phyloP scores from a whole-genome alignment of 805 yeast genomes.

The Saccharomycopsis sp. region DNA sequence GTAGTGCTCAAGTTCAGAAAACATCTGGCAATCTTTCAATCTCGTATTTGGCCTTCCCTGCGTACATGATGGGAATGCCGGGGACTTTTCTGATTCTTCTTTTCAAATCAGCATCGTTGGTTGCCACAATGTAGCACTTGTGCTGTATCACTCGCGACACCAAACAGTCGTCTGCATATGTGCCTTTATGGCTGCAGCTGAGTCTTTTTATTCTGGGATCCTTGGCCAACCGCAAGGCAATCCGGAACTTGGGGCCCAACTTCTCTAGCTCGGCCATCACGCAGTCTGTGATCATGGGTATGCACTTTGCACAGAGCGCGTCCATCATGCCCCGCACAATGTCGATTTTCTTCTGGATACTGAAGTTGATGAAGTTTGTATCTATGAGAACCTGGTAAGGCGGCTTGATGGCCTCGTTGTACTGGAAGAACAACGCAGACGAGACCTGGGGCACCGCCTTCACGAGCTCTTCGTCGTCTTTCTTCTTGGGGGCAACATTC shows the following conservation, averaged over 20 bases:
- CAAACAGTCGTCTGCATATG: constrained; percentile 96
- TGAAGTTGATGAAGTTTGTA: constrained; percentile 94
- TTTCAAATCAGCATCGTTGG: constrained; percentile 94
- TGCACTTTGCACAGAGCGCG: constrained; percentile 85
- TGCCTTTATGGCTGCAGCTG: constrained; percentile 88
- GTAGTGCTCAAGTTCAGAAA: constrained; percentile 36
- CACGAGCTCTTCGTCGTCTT: constrained; percentile 70
- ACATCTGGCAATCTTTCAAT: constrained; percentile 94
- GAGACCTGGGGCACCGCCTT: constrained; percentile 86
- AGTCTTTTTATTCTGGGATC: constrained; percentile 87
- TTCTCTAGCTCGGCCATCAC: constrained; percentile 97
- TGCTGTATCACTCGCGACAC: constrained; percentile 92
- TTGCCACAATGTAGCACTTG: constrained; percentile 94
- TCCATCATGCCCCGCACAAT: constrained; percentile 97
- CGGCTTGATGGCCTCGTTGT: constrained; percentile 90
- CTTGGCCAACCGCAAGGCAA: constrained; percentile 84
- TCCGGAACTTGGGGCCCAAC: constrained; percentile 88
- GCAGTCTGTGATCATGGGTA: constrained; percentile 93
- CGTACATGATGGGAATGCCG: constrained; percentile 95
- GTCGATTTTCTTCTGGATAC: constrained; percentile 92
- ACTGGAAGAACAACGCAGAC: constrained; percentile 90
- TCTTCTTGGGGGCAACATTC: constrained; percentile 30
- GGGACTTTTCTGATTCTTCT: constrained; percentile 93
- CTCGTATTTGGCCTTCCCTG: constrained; percentile 86
- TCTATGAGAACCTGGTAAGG: constrained; percentile 94